A percentile compares a stretch with the other conserved stretches of the same genome.
Conservation (phyloP, 2,329 filamentous ascomycete genomes). For the Beauveria australis region DNA sequence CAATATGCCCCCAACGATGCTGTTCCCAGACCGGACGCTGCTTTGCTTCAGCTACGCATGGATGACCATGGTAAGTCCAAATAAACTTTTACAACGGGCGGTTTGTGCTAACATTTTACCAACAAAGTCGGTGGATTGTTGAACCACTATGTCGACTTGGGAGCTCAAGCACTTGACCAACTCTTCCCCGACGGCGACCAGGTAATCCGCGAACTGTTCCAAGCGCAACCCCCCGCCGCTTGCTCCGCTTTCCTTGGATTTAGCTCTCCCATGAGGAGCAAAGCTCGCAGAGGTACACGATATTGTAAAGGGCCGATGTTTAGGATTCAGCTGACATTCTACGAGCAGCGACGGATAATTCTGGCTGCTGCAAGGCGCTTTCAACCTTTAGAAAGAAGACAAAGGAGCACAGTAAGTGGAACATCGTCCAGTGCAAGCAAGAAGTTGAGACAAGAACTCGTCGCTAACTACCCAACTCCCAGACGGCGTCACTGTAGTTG, state of each 20-base stretch:
- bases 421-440: fast-evolving
- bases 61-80: neutral
- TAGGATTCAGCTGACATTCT: neutral
- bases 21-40: neutral
- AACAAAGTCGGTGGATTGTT: neutral
- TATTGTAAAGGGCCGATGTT: neutral
- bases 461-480: no score
- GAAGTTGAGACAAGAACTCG: neutral
- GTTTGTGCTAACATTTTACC: neutral
- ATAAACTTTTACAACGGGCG: no score
- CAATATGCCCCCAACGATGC: neutral
- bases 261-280: neutral
- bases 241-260: neutral
- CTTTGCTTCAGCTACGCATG: neutral
- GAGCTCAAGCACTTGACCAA: neutral
- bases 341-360: neutral
- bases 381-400: neutral
- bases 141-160: neutral
- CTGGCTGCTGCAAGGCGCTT: neutral
- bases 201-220: neutral
- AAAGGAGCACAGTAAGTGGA: neutral
- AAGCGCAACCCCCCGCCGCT: neutral
- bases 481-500: neutral
- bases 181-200: neutral
- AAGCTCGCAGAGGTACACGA: neutral